These are phyloP conservation scores for Hibiscus tridactylites DNA, from an alignment of 345 rosid genomes.

Conservation along the genomic window DNA sequence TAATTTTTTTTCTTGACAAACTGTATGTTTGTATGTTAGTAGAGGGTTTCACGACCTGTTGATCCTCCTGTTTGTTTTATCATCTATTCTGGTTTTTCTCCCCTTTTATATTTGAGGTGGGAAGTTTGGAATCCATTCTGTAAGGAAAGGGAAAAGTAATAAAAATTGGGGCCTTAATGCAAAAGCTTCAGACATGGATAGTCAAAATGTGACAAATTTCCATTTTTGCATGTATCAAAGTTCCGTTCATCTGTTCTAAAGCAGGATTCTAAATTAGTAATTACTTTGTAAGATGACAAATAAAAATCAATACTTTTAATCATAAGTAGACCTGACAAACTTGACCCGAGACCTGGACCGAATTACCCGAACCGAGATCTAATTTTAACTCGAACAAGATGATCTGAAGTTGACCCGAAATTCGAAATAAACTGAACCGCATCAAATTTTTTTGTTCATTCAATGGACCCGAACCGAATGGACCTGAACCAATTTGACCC, in stretches of 20 bases:
- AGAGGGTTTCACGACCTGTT: constrained; percentile 18
- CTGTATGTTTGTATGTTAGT: constrained; percentile 26
- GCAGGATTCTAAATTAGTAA: not conserved
- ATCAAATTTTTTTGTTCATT: no score
- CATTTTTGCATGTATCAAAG: not conserved
- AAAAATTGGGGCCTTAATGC: constrained; percentile 16
- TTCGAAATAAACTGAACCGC: no score
- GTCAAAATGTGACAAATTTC: not conserved
- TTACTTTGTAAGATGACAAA: not conserved
- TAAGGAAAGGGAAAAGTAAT: constrained; percentile 8
- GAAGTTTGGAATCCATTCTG: constrained; percentile 6
- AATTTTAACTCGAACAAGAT: no score
- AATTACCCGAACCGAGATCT: no score
- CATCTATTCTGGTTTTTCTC: constrained; percentile 18
- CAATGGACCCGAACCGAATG: no score
- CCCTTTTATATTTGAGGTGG: constrained; percentile 17
- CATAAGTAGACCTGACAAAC: no score
- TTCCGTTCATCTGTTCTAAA: not conserved
- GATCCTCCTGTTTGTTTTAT: constrained; percentile 3
- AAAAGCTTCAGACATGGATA: not conserved
- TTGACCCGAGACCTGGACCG: no score
- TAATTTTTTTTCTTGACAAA: constrained; percentile 10
- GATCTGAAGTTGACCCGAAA: no score
- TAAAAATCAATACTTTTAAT: not conserved
- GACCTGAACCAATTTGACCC: no score